phyloP scores from a whole-genome alignment of 345 rosid species.

The Citrus sinensis region DVS_A1.0 CM039164.1:14942001-14942500 shows the following conservation, averaged over 20 bases:
- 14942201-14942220: neutral
- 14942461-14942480: slow-evolving; percentile 8
- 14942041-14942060: neutral
- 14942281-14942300: neutral
- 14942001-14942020: neutral
- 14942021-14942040: neutral
- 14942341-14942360: neutral
- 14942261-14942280: neutral
- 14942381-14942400: slow-evolving; percentile 1
- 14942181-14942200: neutral
- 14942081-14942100: neutral
- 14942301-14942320: neutral
- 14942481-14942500: slow-evolving; percentile 99
- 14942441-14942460: neutral
- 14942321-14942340: neutral
- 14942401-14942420: neutral
- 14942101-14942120: neutral
- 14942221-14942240: neutral
- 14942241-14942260: neutral
- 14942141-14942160: neutral
- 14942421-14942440: neutral
- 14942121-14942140: neutral
- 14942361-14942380: neutral
- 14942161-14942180: neutral
- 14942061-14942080: neutral